These are phyloP conservation scores for Parathielavia appendiculata DNA, from an alignment of 495 filamentous ascomycete species.

Conservation along the genomic window DNA sequence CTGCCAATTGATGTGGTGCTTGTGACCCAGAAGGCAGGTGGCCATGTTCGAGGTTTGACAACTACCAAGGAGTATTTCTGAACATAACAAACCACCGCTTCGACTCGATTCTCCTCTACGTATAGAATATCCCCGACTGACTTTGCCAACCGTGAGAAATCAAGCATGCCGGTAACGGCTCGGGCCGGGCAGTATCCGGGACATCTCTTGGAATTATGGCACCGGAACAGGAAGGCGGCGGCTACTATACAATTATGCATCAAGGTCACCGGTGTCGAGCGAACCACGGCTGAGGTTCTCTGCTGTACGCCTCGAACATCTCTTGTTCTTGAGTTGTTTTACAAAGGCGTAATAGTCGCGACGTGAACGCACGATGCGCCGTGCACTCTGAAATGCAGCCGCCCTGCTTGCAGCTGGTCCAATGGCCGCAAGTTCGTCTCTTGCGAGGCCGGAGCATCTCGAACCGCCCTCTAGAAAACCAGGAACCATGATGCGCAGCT, in stretches of 20 bases:
- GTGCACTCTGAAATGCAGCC: background rate
- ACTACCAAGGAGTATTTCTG: too few species aligned
- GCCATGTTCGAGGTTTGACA: background rate
- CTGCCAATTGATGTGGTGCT: background rate
- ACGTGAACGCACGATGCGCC: too few species aligned
- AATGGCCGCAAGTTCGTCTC: background rate
- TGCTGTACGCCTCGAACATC: background rate
- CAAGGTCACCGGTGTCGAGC: background rate
- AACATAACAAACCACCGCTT: too few species aligned
- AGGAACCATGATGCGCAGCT: background rate
- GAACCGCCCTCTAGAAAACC: background rate
- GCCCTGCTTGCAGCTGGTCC: background rate
- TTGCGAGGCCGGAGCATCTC: background rate
- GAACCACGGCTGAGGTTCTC: background rate
- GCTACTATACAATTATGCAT: background rate
- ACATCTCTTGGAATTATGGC: background rate
- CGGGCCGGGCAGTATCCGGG: background rate
- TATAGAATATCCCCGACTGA: too few species aligned
- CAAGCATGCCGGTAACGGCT: too few species aligned
- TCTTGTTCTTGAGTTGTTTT: too few species aligned
- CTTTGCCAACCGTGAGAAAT: too few species aligned
- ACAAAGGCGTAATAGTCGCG: too few species aligned
- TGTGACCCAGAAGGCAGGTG: background rate
- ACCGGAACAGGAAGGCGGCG: background rate
- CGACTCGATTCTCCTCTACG: too few species aligned